phyloP scores from a whole-genome alignment of 2,329 filamentous ascomycete genomes.

The Colletotrichum sp. region DNA sequence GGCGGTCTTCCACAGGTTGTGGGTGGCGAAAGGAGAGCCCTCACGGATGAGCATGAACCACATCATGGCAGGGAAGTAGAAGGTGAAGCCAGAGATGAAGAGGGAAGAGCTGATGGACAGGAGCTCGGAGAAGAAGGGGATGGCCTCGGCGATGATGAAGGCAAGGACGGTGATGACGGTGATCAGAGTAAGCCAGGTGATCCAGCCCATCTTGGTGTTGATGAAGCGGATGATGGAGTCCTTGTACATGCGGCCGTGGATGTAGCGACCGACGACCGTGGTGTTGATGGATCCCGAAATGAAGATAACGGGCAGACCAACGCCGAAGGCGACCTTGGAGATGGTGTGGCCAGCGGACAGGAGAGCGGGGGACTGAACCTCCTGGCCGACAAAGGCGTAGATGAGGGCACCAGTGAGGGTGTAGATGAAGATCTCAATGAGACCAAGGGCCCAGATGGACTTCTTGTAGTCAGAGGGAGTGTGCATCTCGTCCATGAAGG shows the following conservation, averaged over 20 bases:
- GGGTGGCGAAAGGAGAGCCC: constrained; percentile 31
- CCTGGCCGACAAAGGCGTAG: constrained; percentile 70
- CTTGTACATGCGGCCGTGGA: constrained; percentile 50
- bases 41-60: constrained; percentile 45
- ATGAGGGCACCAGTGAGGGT: constrained; percentile 69
- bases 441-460: constrained; percentile 67
- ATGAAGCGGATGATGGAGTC: constrained; percentile 49
- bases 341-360: constrained; percentile 65
- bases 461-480: constrained; percentile 51
- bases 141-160: constrained; percentile 74
- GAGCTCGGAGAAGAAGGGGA: constrained; percentile 75
- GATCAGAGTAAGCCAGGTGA: constrained; percentile 65
- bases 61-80: constrained; percentile 47
- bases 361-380: constrained; percentile 71
- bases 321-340: constrained; percentile 71
- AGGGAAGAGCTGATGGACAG: constrained; percentile 59
- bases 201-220: constrained; percentile 54
- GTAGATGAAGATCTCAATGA: constrained; percentile 69
- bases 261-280: constrained; percentile 49
- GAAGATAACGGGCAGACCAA: constrained; percentile 75
- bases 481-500: constrained; percentile 60
- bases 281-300: constrained; percentile 76
- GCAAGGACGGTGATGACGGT: constrained; percentile 64
- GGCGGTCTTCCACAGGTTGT: constrained; percentile 31
- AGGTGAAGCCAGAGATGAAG: constrained; percentile 49